Evolutionary conservation across 495 filamentous ascomycete genomes (phyloP), one percentile per base, ranked within the genome.

Genomic region (Penicillium alfredii): DNA sequence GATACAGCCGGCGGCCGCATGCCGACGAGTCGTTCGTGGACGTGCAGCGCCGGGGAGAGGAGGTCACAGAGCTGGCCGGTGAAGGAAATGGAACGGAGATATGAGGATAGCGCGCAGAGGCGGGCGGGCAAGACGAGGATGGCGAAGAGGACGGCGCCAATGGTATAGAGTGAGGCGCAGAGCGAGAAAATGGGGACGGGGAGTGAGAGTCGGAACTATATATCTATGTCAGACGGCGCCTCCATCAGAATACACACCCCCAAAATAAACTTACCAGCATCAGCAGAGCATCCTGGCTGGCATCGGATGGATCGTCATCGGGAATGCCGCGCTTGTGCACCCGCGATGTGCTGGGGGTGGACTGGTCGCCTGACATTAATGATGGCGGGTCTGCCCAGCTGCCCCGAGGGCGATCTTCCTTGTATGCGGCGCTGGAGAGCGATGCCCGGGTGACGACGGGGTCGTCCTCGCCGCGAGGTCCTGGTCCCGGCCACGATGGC

Each of bases 171-270:
- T 11, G 58, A 51, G 11, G 65, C 55, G 23, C 47, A 33, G 8
- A 68, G 35, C 27, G 66, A 63, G 49, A 71, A 63, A n/a, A 72
- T 27, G 6, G 71, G 71, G 12, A 72, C 54, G 3, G 68, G 60
- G 13, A 64, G 28, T 28, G 71, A 73, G 21, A 74, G 60, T 35
- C 69, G 69, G 45, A 72, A 61, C 72, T 76, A 40, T 31, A 42
- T n/a, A 25, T n/a, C n/a, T n/a, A n/a, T n/a, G n/a, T n/a, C n/a
- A n/a, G n/a, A n/a, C n/a, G n/a, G n/a, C n/a, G n/a, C n/a, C n/a
- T n/a, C n/a, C n/a, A n/a, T n/a, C n/a, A n/a, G n/a, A n/a, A n/a
- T n/a, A n/a, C n/a, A n/a, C n/a, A n/a, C n/a, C n/a, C n/a, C n/a
- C n/a, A n/a, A n/a, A n/a, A 21, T 27, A 4, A 2, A 52, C 58